These are phyloP conservation scores for Biscogniauxia sp. DNA, from an alignment of 2,329 filamentous ascomycete genomes.

Conservation along the genomic window DNA sequence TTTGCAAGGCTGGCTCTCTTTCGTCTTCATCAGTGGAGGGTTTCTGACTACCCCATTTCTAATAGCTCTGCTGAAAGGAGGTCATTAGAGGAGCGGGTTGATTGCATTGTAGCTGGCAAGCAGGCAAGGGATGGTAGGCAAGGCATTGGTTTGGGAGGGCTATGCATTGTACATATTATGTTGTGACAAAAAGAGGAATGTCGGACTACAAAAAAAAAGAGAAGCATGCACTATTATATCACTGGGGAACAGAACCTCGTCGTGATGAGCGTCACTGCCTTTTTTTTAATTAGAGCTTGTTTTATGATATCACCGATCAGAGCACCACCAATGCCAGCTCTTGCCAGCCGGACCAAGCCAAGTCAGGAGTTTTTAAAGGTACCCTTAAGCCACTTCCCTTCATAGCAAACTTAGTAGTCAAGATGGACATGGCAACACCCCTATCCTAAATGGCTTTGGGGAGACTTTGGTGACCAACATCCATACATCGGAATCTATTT, in stretches of 20 bases:
- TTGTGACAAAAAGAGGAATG: conserved; percentile 9
- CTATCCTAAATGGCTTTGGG: too few relatives aligned
- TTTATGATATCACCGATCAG: too few relatives aligned
- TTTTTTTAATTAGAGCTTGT: too few relatives aligned
- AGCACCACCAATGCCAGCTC: too few relatives aligned
- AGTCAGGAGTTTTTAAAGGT: too few relatives aligned
- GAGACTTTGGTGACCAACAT: too few relatives aligned
- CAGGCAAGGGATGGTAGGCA: not conserved
- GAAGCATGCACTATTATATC: conserved; percentile 14
- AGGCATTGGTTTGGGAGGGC: conserved; percentile 3
- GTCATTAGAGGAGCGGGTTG: not conserved
- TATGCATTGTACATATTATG: conserved; percentile 29
- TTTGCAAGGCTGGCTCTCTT: conserved; percentile 2
- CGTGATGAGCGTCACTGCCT: not conserved
- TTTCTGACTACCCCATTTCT: not conserved
- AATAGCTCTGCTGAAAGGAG: not conserved
- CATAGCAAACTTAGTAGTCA: too few relatives aligned
- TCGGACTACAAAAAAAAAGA: too few relatives aligned
- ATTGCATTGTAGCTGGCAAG: not conserved
- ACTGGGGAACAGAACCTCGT: conserved; percentile 23
- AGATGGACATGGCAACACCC: too few relatives aligned
- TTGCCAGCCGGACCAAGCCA: too few relatives aligned
- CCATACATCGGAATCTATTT: too few relatives aligned
- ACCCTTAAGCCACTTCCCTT: too few relatives aligned
- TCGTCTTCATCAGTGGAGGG: not conserved